Conservation (phyloP, 371 early-diverging fungal genomes). For the Nematocida displodere region DNA sequence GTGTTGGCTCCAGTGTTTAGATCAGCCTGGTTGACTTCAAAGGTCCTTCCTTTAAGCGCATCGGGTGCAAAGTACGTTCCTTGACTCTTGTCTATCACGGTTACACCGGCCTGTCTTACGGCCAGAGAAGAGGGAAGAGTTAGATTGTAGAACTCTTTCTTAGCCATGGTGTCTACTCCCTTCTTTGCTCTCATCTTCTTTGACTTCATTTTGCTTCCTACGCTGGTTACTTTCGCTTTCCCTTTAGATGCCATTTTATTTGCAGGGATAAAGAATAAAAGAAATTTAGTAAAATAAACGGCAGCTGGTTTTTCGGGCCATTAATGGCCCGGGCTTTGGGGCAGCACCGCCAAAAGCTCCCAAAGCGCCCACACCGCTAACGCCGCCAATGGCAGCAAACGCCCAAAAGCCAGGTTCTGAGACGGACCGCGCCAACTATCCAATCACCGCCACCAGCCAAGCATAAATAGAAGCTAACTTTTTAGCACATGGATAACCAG, state of each 20-base stretch:
- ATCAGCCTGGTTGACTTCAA: slow-evolving; percentile 94
- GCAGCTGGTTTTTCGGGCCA: background rate
- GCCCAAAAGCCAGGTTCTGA: too few relatives aligned
- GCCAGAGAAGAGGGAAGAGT: slow-evolving; percentile 41
- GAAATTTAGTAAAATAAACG: slow-evolving; percentile 18
- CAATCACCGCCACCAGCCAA: too few relatives aligned
- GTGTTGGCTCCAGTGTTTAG: slow-evolving; percentile 73
- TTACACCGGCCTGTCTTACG: slow-evolving; percentile 54
- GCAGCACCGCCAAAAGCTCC: too few relatives aligned
- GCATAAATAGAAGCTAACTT: too few relatives aligned
- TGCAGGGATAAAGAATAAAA: slow-evolving; percentile 21
- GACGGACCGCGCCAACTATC: too few relatives aligned
- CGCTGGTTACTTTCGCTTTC: slow-evolving; percentile 44
- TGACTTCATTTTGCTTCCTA: slow-evolving; percentile 33
- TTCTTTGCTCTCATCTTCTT: slow-evolving; percentile 59
- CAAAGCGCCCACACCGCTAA: too few relatives aligned
- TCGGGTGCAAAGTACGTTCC: slow-evolving; percentile 53
- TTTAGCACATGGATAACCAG: too few relatives aligned
- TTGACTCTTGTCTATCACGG: slow-evolving; percentile 53
- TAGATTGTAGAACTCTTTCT: slow-evolving; percentile 63
- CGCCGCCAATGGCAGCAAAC: too few relatives aligned
- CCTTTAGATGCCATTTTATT: slow-evolving; percentile 46
- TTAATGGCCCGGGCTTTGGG: too few relatives aligned
- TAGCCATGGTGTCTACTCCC: slow-evolving; percentile 54
- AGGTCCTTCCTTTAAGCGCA: slow-evolving; percentile 81